Base-by-base conservation (phyloP, 139 green algal genomes). In the Edaphochlamys debaryana region DNA sequence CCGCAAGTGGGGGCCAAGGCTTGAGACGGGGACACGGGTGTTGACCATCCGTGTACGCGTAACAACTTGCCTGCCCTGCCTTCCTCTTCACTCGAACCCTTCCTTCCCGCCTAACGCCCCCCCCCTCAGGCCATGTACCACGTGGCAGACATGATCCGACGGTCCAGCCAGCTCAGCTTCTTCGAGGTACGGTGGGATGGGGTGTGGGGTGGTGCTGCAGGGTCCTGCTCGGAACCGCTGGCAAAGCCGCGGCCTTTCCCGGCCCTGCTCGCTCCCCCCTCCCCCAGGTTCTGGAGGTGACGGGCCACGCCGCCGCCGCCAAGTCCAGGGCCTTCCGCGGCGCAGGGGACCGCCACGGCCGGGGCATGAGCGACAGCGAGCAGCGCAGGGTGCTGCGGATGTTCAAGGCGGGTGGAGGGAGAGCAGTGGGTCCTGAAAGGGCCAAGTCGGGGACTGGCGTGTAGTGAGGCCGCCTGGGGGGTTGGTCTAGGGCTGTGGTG, bases 301-400 rank as follows among this genome's bases (percentile, higher is more conserved):
- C 68, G 17, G 78, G 78, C 0, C 78, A 84, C 48, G 58, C 56
- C 52, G 42, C 0, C 66, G 34, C 34, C 5, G 36, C 38, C 42
- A 41, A 25, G 48, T 58, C 29, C 41, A 48, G 48, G n/a, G 52
- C 41, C 36, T 3, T 42, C 3, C n/a, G 13, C 45, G 45, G 11
- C 13, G 41, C 63, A 30, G 6, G 48, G n/a, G 78, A 84, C 48
- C 66, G 66, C 20, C 83, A 88, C 38, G 62, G 58, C 23, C 56
- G 63, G 27, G 85, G 85, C 54, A 89, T 89, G 85, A 82, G 15
- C 37, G 80, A 68, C 48, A 36, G 4, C 5, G 27, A 84, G 79
- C 85, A 89, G 85, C 79, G 84, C 42, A 54, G 50, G 23, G 85
- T 87, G 79, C 34, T 89, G 56, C 29, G 74, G 25, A 32, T 67